Conservation (phyloP, 2,329 filamentous ascomycete genomes). For the Paecilomyces variotii region DNA sequence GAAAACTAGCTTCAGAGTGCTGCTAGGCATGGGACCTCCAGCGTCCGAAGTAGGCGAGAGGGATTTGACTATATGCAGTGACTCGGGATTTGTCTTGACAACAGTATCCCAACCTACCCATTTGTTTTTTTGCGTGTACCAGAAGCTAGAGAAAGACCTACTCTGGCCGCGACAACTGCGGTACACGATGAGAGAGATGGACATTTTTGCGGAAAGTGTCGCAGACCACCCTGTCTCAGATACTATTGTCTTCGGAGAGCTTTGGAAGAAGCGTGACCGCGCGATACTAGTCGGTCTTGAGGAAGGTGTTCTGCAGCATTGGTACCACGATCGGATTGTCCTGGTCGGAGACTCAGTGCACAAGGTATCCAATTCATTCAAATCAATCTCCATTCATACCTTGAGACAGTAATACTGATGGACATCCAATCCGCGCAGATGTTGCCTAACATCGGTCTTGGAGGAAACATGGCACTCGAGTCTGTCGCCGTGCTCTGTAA, state of each 20-base stretch:
- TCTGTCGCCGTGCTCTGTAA: background rate
- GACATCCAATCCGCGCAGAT: background rate
- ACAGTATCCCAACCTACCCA: background rate
- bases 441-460: background rate
- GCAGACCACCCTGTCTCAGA: background rate
- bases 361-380: background rate
- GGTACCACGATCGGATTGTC: slow-evolving; percentile 3
- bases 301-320: slow-evolving; percentile 3
- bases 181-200: background rate
- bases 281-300: slow-evolving; percentile 1
- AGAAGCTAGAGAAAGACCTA: background rate
- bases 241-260: background rate
- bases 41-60: background rate
- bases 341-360: slow-evolving; percentile 3
- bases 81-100: background rate
- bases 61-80: background rate
- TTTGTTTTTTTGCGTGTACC: background rate
- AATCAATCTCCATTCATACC: background rate
- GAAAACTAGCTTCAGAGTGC: background rate
- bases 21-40: background rate
- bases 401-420: background rate
- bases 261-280: background rate
- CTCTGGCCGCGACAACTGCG: background rate
- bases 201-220: background rate
- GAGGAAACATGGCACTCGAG: background rate